Conservation (phyloP, 176 grass and related monocot genomes). For the Thalia dealbata region DNA sequence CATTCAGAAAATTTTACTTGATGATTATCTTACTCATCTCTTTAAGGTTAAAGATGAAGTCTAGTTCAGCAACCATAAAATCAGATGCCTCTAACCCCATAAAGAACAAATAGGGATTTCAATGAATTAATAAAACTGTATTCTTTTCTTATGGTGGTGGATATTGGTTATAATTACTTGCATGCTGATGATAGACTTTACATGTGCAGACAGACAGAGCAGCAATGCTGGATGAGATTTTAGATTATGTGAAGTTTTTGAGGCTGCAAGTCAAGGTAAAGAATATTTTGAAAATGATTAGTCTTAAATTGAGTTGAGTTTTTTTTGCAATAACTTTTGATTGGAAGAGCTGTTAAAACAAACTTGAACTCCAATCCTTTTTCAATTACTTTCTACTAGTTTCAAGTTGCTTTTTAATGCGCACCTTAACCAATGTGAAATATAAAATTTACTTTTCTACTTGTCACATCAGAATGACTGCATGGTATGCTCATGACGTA, state of each 20-base stretch:
- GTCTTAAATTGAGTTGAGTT: not conserved
- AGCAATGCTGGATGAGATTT: conserved; percentile 97
- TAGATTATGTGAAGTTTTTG: conserved; percentile 95
- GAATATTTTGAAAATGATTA: not conserved
- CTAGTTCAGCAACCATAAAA: not conserved
- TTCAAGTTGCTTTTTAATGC: too few relatives aligned
- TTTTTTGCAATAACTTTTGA: not conserved
- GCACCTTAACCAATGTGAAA: too few relatives aligned
- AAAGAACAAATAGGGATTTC: not conserved
- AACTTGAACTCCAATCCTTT: not conserved
- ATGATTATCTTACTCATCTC: not conserved
- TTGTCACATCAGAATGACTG: too few relatives aligned
- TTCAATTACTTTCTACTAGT: not conserved
- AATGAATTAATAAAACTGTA: conserved; percentile 31
- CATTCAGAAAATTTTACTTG: not conserved
- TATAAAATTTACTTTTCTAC: too few relatives aligned
- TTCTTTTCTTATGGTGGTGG: not conserved
- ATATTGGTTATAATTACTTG: conserved; percentile 9
- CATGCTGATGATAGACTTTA: not conserved
- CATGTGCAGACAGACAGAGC: conserved; percentile 92
- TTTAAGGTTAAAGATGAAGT: not conserved
- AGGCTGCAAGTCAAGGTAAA: conserved; percentile 99
- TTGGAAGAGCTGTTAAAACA: not conserved
- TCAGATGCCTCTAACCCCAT: not conserved
- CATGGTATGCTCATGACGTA: too few relatives aligned